A percentile compares a stretch with the other conserved stretches of the same genome.
phyloP scores from a whole-genome alignment of 2,329 filamentous ascomycete genomes.

The Xylaria sp. region DNA sequence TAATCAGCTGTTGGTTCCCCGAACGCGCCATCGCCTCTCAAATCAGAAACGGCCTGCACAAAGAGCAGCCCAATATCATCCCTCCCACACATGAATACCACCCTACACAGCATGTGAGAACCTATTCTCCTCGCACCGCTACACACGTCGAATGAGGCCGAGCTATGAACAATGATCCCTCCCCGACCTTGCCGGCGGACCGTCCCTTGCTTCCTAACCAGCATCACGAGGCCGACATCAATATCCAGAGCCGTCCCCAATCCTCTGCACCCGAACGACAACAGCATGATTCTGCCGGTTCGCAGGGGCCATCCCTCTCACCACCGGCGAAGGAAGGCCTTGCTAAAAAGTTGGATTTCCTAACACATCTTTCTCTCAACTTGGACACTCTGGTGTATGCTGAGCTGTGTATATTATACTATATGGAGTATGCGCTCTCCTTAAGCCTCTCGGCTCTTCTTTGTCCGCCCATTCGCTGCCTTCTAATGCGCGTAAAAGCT shows the following conservation, averaged over 20 bases:
- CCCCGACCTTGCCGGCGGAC: constrained; percentile 56
- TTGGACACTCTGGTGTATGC: constrained; percentile 73
- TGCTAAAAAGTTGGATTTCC: constrained; percentile 68
- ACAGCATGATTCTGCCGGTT: constrained; percentile 32
- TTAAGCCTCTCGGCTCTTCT: background rate
- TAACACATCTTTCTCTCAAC: constrained; percentile 69
- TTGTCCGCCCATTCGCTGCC: background rate
- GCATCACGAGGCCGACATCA: constrained; percentile 40
- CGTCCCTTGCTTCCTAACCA: constrained; percentile 45
- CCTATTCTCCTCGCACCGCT: constrained; percentile 43
- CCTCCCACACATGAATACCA: constrained; percentile 39
- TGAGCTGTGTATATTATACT: constrained; percentile 74
- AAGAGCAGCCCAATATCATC: constrained; percentile 5
- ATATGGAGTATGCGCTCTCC: constrained; percentile 71
- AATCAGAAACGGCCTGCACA: constrained; percentile 8
- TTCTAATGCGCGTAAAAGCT: constrained; percentile 22
- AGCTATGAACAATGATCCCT: constrained; percentile 61
- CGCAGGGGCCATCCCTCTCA: constrained; percentile 47
- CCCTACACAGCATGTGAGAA: constrained; percentile 50
- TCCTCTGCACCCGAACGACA: constrained; percentile 32
- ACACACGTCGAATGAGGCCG: constrained; percentile 53
- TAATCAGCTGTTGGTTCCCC: background rate
- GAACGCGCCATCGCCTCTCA: constrained; percentile 23
- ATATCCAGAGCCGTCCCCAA: constrained; percentile 22
- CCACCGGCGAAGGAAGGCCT: constrained; percentile 52